Conservation (phyloP, 2,329 filamentous ascomycete genomes). For the Orbilia oligospora region DNA sequence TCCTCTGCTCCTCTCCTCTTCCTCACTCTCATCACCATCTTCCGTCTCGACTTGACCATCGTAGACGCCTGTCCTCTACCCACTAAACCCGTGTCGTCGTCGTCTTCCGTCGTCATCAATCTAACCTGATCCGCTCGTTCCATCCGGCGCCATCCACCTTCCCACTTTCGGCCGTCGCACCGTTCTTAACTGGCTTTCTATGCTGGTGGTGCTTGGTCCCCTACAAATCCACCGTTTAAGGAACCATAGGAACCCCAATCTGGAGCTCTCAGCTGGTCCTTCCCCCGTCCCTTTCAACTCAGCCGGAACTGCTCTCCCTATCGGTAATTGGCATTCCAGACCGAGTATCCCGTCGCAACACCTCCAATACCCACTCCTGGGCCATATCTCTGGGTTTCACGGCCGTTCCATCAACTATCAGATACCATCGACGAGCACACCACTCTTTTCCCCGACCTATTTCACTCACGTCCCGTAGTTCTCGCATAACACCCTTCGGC, state of each 20-base stretch:
- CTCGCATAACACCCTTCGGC: neutral
- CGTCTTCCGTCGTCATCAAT: constrained; percentile 66
- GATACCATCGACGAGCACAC: constrained; percentile 4
- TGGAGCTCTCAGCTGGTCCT: constrained; percentile 44
- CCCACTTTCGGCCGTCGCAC: constrained; percentile 51
- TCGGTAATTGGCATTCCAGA: constrained; percentile 45
- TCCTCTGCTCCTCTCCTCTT: constrained; percentile 68
- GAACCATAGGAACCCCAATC: constrained; percentile 15
- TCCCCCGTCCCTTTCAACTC: constrained; percentile 33
- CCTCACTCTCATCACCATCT: constrained; percentile 67
- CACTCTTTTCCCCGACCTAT: neutral
- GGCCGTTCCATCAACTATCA: constrained; percentile 15
- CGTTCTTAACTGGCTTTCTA: constrained; percentile 19
- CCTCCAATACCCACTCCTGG: constrained; percentile 29
- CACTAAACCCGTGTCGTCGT: constrained; percentile 67
- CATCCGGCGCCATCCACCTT: constrained; percentile 54
- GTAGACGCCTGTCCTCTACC: constrained; percentile 4
- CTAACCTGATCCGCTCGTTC: constrained; percentile 61
- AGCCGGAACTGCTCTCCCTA: constrained; percentile 53
- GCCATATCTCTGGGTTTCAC: constrained; percentile 19
- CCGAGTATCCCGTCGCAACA: constrained; percentile 42
- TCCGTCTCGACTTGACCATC: constrained; percentile 63
- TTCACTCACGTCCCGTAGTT: neutral
- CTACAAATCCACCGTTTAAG: constrained; percentile 20
- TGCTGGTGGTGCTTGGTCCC: constrained; percentile 29